A percentile compares a stretch with the other conserved stretches of the same genome.
These are phyloP conservation scores for Ceratobasidium sp. DNA, from an alignment of 1,284 basidiomycete genomes.

Conservation along the genomic window DNA sequence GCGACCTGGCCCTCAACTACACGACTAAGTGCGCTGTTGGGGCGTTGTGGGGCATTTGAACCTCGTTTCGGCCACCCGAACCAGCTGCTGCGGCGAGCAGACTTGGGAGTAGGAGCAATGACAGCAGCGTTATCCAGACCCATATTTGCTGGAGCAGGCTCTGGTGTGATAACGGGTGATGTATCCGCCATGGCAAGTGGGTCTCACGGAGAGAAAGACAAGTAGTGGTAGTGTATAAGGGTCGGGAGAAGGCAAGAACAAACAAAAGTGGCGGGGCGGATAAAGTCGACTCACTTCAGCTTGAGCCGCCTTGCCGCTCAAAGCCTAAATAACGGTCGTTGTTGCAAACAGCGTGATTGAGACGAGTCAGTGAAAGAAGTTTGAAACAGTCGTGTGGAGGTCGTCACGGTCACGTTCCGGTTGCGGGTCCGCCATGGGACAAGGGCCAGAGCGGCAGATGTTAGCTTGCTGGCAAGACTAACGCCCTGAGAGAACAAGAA, in stretches of 20 bases:
- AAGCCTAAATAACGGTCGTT: slow-evolving; percentile 16
- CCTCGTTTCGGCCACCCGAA: slow-evolving; percentile 41
- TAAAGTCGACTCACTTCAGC: slow-evolving; percentile 37
- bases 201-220: slow-evolving; percentile 5
- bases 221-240: neutral
- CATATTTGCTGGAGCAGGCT: neutral
- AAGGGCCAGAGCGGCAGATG: slow-evolving; percentile 11
- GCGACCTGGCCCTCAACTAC: slow-evolving; percentile 41
- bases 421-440: slow-evolving; percentile 25
- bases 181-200: slow-evolving; percentile 39
- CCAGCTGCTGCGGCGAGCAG: slow-evolving; percentile 42
- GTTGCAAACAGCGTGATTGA: slow-evolving; percentile 10
- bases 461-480: slow-evolving; percentile 2
- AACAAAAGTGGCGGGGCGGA: slow-evolving; percentile 2
- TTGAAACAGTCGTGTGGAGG: slow-evolving; percentile 12
- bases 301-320: slow-evolving; percentile 41
- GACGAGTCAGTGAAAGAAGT: slow-evolving; percentile 32
- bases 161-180: neutral
- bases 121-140: neutral
- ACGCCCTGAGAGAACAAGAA: neutral
- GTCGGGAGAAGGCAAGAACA: slow-evolving; percentile 1
- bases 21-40: slow-evolving; percentile 38
- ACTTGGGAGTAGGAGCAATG: slow-evolving; percentile 32
- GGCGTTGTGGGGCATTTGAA: slow-evolving; percentile 32
- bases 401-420: slow-evolving; percentile 42